A percentile compares a stretch with the other conserved stretches of the same genome.
These are phyloP conservation scores for Micromonas pusilla DNA, from an alignment of 139 green algal species.

Conservation along the genomic window DNA sequence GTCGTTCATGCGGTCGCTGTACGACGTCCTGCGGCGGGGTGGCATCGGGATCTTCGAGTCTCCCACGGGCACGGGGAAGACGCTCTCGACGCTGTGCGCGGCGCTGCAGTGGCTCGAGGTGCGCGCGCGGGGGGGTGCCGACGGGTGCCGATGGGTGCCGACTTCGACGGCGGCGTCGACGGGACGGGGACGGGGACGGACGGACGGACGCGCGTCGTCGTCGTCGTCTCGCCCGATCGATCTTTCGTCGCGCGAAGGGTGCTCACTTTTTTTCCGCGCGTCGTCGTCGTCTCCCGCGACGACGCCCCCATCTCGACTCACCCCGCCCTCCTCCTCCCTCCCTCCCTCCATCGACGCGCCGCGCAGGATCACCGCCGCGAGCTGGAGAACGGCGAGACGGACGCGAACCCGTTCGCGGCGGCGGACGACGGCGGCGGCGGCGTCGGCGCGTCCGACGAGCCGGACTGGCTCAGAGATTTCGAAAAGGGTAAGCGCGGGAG, in stretches of 20 bases:
- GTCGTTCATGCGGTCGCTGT: conserved; percentile 74
- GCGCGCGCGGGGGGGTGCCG: not conserved
- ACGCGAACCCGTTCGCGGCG: not conserved
- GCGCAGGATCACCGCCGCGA: conserved; percentile 10
- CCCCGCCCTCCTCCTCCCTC: too few species aligned
- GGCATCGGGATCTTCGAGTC: conserved; percentile 82
- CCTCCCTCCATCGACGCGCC: not conserved
- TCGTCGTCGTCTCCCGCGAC: too few species aligned
- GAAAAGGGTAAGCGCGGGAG: not conserved
- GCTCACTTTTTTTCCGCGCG: too few species aligned
- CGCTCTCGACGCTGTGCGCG: not conserved
- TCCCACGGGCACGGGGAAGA: conserved; percentile 63
- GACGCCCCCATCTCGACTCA: too few species aligned
- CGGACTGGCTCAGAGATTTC: conserved; percentile 55
- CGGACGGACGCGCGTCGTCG: not conserved
- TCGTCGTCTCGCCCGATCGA: too few species aligned
- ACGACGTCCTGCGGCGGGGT: conserved; percentile 45
- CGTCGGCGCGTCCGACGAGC: conserved; percentile 38
- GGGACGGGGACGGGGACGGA: not conserved
- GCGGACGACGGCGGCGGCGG: not conserved
- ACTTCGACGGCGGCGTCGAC: conserved; percentile 21
- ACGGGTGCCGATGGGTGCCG: conserved; percentile 34
- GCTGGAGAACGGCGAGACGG: not conserved
- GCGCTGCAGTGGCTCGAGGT: not conserved
- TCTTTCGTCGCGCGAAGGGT: too few species aligned